Evolutionary conservation across 2,329 filamentous ascomycete genomes (phyloP).

Genomic region (Penicillium sumatraense): DNA sequence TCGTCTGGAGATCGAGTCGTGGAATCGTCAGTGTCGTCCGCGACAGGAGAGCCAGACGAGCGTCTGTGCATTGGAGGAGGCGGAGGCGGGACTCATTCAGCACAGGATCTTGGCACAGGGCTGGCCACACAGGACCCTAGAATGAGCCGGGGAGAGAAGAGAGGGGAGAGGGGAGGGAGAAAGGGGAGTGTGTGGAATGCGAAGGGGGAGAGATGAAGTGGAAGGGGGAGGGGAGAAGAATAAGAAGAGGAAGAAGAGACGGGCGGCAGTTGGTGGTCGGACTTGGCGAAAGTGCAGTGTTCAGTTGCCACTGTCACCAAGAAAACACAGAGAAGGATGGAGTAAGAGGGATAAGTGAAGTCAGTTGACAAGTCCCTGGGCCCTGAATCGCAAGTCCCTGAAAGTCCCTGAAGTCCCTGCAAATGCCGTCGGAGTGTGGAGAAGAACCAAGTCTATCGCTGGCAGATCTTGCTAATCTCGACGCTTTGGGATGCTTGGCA

Average conservation of each 20-base stretch:
- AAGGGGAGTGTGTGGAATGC: constrained; percentile 9
- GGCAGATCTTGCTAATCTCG: neutral
- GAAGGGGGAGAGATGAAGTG: neutral
- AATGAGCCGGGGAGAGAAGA: constrained; percentile 12
- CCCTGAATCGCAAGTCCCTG: neutral
- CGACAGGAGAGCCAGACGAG: constrained; percentile 49
- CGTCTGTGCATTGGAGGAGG: constrained; percentile 52
- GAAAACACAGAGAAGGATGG: neutral
- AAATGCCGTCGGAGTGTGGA: neutral
- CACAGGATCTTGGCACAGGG: constrained; percentile 27
- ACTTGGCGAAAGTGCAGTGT: constrained; percentile 16
- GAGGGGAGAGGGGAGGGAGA: constrained; percentile 11
- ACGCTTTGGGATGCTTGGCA: neutral
- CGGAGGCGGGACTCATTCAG: constrained; percentile 43
- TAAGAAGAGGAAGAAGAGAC: neutral
- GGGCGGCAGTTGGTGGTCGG: constrained; percentile 8
- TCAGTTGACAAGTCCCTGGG: neutral
- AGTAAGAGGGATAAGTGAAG: neutral
- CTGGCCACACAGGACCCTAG: constrained; percentile 20
- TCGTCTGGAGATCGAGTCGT: constrained; percentile 39
- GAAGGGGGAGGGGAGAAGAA: neutral
- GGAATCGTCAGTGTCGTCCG: constrained; percentile 47
- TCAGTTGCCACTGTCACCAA: neutral
- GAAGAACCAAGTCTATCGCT: neutral
- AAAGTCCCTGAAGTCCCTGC: neutral